Evolutionary conservation across 352 stramenopile species (phyloP).

Genomic region (Discostella stelligera): DNA sequence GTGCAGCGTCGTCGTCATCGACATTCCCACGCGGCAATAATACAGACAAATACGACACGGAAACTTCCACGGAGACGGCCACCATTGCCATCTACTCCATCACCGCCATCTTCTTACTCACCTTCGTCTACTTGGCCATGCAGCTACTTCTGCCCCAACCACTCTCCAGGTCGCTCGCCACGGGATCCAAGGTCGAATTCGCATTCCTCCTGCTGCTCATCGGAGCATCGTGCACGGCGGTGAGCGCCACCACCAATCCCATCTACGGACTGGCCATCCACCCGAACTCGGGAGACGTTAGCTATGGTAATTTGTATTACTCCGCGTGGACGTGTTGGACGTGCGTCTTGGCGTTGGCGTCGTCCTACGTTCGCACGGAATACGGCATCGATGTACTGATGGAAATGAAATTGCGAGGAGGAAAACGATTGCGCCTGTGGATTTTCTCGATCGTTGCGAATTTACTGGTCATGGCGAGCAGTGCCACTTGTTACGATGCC

Average conservation of each 20-base stretch:
- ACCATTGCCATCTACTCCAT: conserved; percentile 20
- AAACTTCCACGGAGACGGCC: neutral
- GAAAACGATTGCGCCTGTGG: conserved; percentile 65
- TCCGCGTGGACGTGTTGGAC: conserved; percentile 58
- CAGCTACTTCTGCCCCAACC: conserved; percentile 1
- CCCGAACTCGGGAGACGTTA: conserved; percentile 17
- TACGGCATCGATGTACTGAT: conserved; percentile 65
- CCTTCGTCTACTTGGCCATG: conserved; percentile 22
- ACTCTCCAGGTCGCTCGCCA: conserved; percentile 1
- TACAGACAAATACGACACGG: neutral
- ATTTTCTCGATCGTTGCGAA: conserved; percentile 50
- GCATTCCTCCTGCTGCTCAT: conserved; percentile 47
- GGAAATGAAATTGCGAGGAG: conserved; percentile 51
- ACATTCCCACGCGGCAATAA: neutral
- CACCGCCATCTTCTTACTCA: conserved; percentile 37
- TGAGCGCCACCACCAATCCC: conserved; percentile 61
- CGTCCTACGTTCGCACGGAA: conserved; percentile 60
- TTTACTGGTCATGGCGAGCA: conserved; percentile 75
- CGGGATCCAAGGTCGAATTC: conserved; percentile 64
- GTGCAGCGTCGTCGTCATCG: neutral
- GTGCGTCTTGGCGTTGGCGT: conserved; percentile 46
- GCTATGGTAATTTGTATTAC: conserved; percentile 59
- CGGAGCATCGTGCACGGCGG: conserved; percentile 55
- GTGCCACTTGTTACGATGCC: conserved; percentile 59
- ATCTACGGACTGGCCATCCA: conserved; percentile 59